A percentile compares a stretch with the other conserved stretches of the same genome.
phyloP scores from a whole-genome alignment of 805 yeast genomes.

The Nakazawaea siamensis region DNA sequence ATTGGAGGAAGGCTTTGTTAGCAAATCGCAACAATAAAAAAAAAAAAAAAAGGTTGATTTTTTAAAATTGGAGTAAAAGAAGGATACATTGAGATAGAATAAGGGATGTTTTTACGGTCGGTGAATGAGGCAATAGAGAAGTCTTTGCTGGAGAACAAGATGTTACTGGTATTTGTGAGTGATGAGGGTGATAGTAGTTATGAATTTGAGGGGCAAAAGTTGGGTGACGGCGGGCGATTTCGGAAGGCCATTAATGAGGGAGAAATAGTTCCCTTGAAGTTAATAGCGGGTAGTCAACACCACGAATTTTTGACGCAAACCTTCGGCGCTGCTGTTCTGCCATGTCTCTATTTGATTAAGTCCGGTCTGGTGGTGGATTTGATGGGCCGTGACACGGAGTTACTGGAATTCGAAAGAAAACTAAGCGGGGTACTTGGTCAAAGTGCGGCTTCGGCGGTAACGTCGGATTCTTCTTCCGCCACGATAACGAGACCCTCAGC shows the following conservation, averaged over 20 bases:
- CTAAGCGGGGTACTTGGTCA: too few species aligned
- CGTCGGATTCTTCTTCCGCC: too few species aligned
- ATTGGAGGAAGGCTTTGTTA: too few species aligned
- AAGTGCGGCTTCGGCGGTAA: too few species aligned
- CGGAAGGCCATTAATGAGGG: slow-evolving; percentile 12
- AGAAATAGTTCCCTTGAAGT: slow-evolving; percentile 31
- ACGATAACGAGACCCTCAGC: too few species aligned
- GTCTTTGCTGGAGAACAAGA: slow-evolving; percentile 26
- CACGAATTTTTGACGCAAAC: slow-evolving; percentile 43
- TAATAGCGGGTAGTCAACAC: slow-evolving; percentile 33
- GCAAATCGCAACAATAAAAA: too few species aligned
- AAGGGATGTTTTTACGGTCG: slow-evolving; percentile 6
- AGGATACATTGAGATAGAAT: too few species aligned
- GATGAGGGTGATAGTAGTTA: slow-evolving; percentile 17
- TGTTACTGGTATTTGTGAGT: slow-evolving; percentile 31
- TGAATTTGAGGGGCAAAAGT: slow-evolving; percentile 15
- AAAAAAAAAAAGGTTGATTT: too few species aligned
- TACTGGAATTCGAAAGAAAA: too few species aligned
- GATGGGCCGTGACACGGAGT: too few species aligned
- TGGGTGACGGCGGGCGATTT: slow-evolving; percentile 13
- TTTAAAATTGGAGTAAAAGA: too few species aligned
- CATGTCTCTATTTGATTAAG: slow-evolving; percentile 49
- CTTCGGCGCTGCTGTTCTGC: slow-evolving; percentile 42
- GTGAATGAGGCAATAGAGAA: slow-evolving; percentile 26
- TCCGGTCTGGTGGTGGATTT: slow-evolving; percentile 37